Conservation (phyloP, 202 grass and related monocot species). For the Carex sylvatica region DNA sequence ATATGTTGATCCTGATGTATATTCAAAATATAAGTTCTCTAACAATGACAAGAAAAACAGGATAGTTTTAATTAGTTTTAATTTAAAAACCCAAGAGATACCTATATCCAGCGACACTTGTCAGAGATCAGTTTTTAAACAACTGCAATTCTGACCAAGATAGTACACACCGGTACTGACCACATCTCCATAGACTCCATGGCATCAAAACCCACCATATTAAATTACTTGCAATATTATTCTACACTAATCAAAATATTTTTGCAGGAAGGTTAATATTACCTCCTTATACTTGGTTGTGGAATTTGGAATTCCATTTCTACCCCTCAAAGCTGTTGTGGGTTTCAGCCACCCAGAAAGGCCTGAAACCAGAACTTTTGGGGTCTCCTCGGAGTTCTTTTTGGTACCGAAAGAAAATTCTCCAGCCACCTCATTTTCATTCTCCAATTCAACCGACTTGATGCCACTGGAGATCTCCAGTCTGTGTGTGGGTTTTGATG, state of each 20-base stretch:
- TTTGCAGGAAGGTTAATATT: not conserved
- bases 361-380: slow-evolving; percentile 27
- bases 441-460: slow-evolving; percentile 14
- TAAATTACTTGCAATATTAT: not conserved
- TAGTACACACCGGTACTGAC: not conserved
- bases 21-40: not conserved
- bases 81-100: not conserved
- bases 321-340: slow-evolving; percentile 27
- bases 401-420: not conserved
- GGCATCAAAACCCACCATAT: not conserved
- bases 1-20: slow-evolving; percentile 57
- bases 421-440: slow-evolving; percentile 18
- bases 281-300: slow-evolving; percentile 74
- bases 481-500: slow-evolving; percentile 34
- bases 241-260: not conserved
- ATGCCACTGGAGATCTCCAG: slow-evolving; percentile 24
- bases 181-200: not conserved
- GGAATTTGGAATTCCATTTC: slow-evolving; percentile 74
- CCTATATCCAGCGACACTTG: not conserved
- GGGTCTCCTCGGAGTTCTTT: not conserved
- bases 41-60: not conserved
- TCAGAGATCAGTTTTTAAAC: slow-evolving; percentile 2
- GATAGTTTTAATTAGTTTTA: not conserved
- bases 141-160: not conserved
- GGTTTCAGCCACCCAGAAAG: slow-evolving; percentile 50